phyloP scores from a whole-genome alignment of 768 basidiomycete species.

The Boletellus sp. region DNA sequence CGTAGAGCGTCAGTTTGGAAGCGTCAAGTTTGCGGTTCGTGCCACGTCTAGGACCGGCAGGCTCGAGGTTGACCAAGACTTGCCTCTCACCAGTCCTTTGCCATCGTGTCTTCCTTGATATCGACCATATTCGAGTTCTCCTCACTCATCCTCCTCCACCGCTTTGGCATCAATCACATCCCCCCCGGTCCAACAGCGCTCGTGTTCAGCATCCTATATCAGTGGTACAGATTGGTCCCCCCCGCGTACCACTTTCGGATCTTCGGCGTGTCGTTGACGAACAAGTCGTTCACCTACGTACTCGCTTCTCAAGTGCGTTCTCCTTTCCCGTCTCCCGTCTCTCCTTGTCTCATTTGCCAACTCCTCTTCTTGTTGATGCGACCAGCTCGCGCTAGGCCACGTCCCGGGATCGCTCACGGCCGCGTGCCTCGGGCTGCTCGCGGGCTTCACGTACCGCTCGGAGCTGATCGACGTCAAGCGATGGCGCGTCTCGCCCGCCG shows the following conservation, averaged over 20 bases:
- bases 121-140: conserved; percentile 67
- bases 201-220: conserved; percentile 78
- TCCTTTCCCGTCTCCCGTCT: too few relatives aligned
- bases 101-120: conserved; percentile 61
- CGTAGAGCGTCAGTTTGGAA: conserved; percentile 84
- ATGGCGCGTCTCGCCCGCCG: conserved; percentile 66
- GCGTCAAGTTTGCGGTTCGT: conserved; percentile 80
- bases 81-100: conserved; percentile 59
- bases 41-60: not conserved
- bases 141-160: conserved; percentile 60
- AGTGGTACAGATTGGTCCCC: conserved; percentile 77
- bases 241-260: conserved; percentile 71
- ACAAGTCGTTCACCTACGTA: conserved; percentile 72
- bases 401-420: conserved; percentile 63
- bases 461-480: conserved; percentile 75
- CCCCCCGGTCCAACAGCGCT: conserved; percentile 74
- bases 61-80: conserved; percentile 3
- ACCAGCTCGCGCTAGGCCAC: conserved; percentile 65
- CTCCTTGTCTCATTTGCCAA: not conserved
- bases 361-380: conserved; percentile 4
- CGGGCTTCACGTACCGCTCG: conserved; percentile 79
- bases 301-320: conserved; percentile 67
- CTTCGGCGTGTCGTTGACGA: conserved; percentile 68
- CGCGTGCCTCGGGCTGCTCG: conserved; percentile 59
- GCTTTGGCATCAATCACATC: conserved; percentile 66